Percentiles rank a stretch among this genome's conserved stretches.
Conservation (phyloP, 1,139 yeast genomes). For the Diutina rugosa region DNA sequence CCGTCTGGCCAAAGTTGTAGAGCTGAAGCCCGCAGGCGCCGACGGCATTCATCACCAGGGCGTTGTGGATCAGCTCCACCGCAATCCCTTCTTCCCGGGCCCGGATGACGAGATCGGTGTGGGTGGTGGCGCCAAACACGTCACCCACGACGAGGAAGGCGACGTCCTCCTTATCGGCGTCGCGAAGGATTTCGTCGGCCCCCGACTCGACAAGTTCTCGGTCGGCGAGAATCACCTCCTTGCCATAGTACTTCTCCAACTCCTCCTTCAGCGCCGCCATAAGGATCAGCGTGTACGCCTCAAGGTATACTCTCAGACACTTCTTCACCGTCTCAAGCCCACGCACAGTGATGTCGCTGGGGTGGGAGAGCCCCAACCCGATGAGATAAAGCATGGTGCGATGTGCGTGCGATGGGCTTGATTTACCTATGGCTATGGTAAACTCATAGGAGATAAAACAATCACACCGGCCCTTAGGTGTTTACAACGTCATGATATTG, state of each 20-base stretch:
- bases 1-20: conserved; percentile 93
- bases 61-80: conserved; percentile 83
- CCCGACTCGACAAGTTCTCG: conserved; percentile 89
- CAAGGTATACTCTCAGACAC: conserved; percentile 83
- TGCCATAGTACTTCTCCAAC: conserved; percentile 72
- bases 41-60: conserved; percentile 96
- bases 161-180: conserved; percentile 68
- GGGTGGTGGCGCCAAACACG: conserved; percentile 97
- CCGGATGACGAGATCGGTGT: conserved; percentile 82
- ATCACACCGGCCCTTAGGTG: no score
- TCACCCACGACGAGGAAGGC: conserved; percentile 96
- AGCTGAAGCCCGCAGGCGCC: conserved; percentile 96
- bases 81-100: conserved; percentile 74
- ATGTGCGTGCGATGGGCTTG: conserved; percentile 2
- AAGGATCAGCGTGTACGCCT: conserved; percentile 88
- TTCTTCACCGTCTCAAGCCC: conserved; percentile 75
- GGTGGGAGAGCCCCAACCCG: conserved; percentile 87
- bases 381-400: conserved; percentile 70
- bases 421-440: neutral
- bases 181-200: conserved; percentile 66
- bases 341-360: conserved; percentile 83
- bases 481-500: no score
- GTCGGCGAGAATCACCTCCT: conserved; percentile 79
- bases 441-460: no score
- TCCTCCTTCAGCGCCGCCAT: conserved; percentile 76